Base-by-base conservation (phyloP, 768 basidiomycete genomes). In the Mycena rosella region DNA sequence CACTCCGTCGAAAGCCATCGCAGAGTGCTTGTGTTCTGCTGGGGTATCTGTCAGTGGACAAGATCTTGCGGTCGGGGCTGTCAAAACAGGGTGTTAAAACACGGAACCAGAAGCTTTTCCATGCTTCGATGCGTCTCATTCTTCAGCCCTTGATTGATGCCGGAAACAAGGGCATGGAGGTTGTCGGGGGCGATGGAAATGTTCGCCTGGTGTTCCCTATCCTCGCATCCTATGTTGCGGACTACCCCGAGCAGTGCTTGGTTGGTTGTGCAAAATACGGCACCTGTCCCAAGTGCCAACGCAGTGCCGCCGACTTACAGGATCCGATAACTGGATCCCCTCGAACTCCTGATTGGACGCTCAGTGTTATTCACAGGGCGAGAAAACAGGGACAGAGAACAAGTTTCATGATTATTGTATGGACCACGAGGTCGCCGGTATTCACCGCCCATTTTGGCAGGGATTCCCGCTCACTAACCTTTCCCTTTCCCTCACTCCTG, bases 241-340 rank as follows among this genome's bases (percentile, higher is more conserved):
- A 83, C 69, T 78, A 79, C 57, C 83, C 83, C 0, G 82, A 84
- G 70, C 82, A 83, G 54, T 81, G 79, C 51, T 73, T 83, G 1
- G 78, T 82, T 3, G 70, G 76, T 0, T 78, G 78, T 20, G 14
- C 10, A 3, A 62, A 62, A 14, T 62, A 62, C 27, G 51, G 57
- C 52, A 62, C 55, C 26, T 78, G 78, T 34, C 79, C 77, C 0
- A 74, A 70, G 20, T 74, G 76, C 27, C 34, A 55, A 11, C 60
- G 76, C 27, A 18, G 57, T 10, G 64, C 72, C 6, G 32, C 69
- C 0, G 24, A 60, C 8, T 63, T 71, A 4, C 74, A 75, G 1
- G 51, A 63, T 0, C 53, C 51, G 3, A 29, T n/a, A 4, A 27
- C 61, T 0, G 53, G 44, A 10, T 1, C 10, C 5, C 38, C 42